A percentile compares a stretch with the other conserved stretches of the same genome.
These are phyloP conservation scores for Mytilinidion resinicola DNA, from an alignment of 495 filamentous ascomycete genomes.

Conservation along the genomic window DNA sequence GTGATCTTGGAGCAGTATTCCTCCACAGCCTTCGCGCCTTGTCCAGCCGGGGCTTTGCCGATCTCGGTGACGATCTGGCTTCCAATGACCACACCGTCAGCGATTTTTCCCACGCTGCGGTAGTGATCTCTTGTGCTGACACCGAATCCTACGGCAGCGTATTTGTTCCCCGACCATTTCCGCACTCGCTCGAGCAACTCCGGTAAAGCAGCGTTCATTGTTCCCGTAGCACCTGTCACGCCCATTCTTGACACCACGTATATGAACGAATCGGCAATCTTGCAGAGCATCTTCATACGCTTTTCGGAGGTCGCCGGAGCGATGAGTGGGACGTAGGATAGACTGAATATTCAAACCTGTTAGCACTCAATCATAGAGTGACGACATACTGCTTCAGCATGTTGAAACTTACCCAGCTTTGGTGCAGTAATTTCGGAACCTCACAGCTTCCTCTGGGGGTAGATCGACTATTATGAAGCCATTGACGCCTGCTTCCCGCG, in stretches of 20 bases:
- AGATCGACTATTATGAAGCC: conserved; percentile 97
- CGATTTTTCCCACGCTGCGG: conserved; percentile 68
- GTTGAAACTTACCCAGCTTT: conserved; percentile 54
- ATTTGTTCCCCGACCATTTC: conserved; percentile 81
- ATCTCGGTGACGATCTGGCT: conserved; percentile 84
- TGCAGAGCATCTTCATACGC: conserved; percentile 91
- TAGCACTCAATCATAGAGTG: conserved; percentile 8
- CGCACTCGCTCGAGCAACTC: conserved; percentile 81
- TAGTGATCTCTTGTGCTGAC: conserved; percentile 96
- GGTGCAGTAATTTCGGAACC: conserved; percentile 79
- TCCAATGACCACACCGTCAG: conserved; percentile 96
- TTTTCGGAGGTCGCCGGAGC: conserved; percentile 87
- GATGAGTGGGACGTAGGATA: conserved; percentile 93
- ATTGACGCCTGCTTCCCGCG: conserved; percentile 80
- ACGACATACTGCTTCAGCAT: neutral
- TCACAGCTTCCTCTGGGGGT: conserved; percentile 92
- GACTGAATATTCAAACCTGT: conserved; percentile 38
- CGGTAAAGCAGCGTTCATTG: conserved; percentile 70
- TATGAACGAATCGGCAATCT: conserved; percentile 97
- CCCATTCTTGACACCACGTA: conserved; percentile 98
- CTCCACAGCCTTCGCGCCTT: conserved; percentile 68
- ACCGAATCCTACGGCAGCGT: conserved; percentile 89
- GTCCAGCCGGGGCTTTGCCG: conserved; percentile 59
- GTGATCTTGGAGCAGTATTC: conserved; percentile 80
- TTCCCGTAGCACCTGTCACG: conserved; percentile 84